Evolutionary conservation across 352 stramenopile genomes (phyloP).

Genomic region (Aphanomyces cochlioides): DNA sequence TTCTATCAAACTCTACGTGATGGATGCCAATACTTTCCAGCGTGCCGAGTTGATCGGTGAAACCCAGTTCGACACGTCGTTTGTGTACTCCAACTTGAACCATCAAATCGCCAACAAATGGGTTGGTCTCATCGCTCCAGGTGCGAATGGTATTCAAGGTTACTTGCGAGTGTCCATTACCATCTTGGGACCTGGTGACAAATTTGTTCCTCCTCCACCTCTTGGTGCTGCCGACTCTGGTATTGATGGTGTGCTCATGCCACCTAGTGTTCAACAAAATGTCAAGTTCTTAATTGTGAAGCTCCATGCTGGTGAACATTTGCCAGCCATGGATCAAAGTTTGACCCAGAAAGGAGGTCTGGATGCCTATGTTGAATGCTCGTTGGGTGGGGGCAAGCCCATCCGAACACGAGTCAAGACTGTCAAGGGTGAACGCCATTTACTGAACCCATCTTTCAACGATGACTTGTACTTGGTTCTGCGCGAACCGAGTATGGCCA

Average conservation of each 20-base stretch:
- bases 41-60: conserved; percentile 86
- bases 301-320: conserved; percentile 66
- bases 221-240: conserved; percentile 46
- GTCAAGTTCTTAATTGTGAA: conserved; percentile 69
- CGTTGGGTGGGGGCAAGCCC: conserved; percentile 39
- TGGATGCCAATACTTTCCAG: conserved; percentile 82
- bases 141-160: conserved; percentile 79
- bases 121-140: conserved; percentile 69
- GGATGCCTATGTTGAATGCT: conserved; percentile 67
- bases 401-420: conserved; percentile 71
- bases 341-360: conserved; percentile 49
- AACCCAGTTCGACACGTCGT: conserved; percentile 83
- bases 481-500: conserved; percentile 70
- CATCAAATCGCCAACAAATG: conserved; percentile 88
- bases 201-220: conserved; percentile 61
- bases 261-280: conserved; percentile 59
- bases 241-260: conserved; percentile 72
- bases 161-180: conserved; percentile 86
- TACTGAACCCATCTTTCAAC: conserved; percentile 69
- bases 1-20: conserved; percentile 72
- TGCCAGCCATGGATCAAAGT: conserved; percentile 70
- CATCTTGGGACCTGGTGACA: conserved; percentile 85
- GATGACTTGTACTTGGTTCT: conserved; percentile 77
- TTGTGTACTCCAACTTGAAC: conserved; percentile 82
- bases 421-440: conserved; percentile 66